Evolutionary conservation across 805 yeast genomes (phyloP).

Genomic region (Kuraishia floccosa): DNA sequence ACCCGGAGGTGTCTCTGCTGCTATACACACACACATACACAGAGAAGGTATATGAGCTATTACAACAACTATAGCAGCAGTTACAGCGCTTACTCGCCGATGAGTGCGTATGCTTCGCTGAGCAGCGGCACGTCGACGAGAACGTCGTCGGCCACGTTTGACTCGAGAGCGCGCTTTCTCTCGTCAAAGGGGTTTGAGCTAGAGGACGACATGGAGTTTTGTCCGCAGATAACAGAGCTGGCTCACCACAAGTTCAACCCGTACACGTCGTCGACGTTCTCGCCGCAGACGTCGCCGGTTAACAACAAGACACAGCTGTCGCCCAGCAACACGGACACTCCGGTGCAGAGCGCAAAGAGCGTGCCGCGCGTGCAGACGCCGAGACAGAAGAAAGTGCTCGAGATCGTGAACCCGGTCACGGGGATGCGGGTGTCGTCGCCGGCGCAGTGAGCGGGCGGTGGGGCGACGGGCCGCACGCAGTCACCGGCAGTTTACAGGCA

Average conservation of each 20-base stretch:
- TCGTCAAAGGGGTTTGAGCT: conserved; percentile 48
- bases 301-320: conserved; percentile 8
- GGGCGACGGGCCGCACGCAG: too few species aligned
- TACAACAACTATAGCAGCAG: too few species aligned
- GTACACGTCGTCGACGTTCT: conserved; percentile 51
- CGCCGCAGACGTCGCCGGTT: conserved; percentile 33
- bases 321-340: neutral
- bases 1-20: too few species aligned
- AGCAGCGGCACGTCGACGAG: too few species aligned
- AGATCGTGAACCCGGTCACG: conserved; percentile 52
- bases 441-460: too few species aligned
- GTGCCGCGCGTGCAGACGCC: conserved; percentile 44
- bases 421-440: conserved; percentile 47
- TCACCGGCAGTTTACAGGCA: too few species aligned
- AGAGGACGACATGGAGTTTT: conserved; percentile 55
- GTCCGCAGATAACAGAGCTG: conserved; percentile 35
- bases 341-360: conserved; percentile 3
- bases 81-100: too few species aligned
- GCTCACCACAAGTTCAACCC: conserved; percentile 46
- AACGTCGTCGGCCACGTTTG: neutral
- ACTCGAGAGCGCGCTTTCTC: conserved; percentile 37
- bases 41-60: too few species aligned
- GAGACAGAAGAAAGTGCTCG: conserved; percentile 45
- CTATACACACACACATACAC: too few species aligned
- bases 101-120: too few species aligned